Percentiles rank a stretch among this genome's conserved stretches.
Evolutionary conservation across 352 stramenopile species (phyloP).

Genomic region (Globisporangium nodosum): DNA sequence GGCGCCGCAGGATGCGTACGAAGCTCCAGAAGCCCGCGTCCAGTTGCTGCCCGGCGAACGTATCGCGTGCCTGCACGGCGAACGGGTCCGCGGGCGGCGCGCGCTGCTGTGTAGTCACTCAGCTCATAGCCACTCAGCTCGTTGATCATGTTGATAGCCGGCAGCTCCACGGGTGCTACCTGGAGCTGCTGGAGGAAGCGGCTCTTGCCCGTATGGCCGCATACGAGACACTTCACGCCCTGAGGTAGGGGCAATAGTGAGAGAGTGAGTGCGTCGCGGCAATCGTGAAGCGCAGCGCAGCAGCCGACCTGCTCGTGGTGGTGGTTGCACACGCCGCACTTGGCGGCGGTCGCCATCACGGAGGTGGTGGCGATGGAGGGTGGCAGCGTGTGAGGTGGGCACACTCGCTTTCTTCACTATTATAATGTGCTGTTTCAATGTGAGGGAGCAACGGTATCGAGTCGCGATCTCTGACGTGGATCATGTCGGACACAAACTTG

Average conservation of each 20-base stretch:
- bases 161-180: neutral
- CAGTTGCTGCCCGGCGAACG: neutral
- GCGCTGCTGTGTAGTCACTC: neutral
- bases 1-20: constrained; percentile 38
- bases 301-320: constrained; percentile 28
- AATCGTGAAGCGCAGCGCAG: neutral
- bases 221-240: neutral
- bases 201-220: neutral
- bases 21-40: constrained; percentile 36
- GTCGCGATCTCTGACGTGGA: too few relatives aligned
- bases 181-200: neutral
- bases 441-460: too few relatives aligned
- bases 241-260: neutral
- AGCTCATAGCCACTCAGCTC: too few relatives aligned
- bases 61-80: neutral
- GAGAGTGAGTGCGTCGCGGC: neutral
- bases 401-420: neutral
- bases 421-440: too few relatives aligned
- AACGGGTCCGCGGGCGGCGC: neutral
- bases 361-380: too few relatives aligned
- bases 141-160: too few relatives aligned
- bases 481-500: too few relatives aligned
- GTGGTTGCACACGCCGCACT: constrained; percentile 50
- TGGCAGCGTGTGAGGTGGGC: too few relatives aligned
- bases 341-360: constrained; percentile 7